Percentiles rank a stretch among this genome's conserved stretches.
Evolutionary conservation across 345 rosid genomes (phyloP).

Genomic region (Pseudoturritis turrita): DNA sequence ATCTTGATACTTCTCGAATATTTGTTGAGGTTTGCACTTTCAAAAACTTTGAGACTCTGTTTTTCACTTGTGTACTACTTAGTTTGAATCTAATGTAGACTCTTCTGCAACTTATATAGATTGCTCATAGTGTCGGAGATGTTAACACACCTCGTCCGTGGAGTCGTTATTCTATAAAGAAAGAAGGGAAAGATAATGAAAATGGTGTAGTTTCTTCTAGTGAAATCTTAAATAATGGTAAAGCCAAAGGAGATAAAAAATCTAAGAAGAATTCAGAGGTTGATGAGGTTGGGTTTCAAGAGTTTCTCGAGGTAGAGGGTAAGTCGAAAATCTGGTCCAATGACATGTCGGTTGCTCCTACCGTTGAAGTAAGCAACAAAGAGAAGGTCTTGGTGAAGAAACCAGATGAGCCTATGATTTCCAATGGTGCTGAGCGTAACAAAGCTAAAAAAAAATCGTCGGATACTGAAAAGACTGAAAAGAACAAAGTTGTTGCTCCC

Average conservation of each 20-base stretch:
- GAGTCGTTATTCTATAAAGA: constrained; percentile 69
- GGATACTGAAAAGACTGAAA: constrained; percentile 31
- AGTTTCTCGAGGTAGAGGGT: constrained; percentile 71
- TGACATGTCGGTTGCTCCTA: constrained; percentile 43
- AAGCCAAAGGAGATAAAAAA: constrained; percentile 33
- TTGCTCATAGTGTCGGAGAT: constrained; percentile 72
- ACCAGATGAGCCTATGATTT: constrained; percentile 27
- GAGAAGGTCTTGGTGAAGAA: constrained; percentile 19
- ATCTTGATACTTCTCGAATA: constrained; percentile 55
- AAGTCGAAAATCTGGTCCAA: constrained; percentile 81
- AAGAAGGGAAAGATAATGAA: constrained; percentile 33
- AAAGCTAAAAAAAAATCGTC: constrained; percentile 12
- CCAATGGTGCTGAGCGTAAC: constrained; percentile 23
- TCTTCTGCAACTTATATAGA: constrained; percentile 31
- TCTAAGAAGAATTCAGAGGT: constrained; percentile 25
- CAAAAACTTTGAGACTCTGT: neutral
- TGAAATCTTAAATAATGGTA: neutral
- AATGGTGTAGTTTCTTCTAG: constrained; percentile 17
- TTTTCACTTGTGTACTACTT: neutral
- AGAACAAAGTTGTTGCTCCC: constrained; percentile 26
- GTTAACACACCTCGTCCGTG: constrained; percentile 71
- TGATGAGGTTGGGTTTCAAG: constrained; percentile 50
- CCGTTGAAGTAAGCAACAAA: constrained; percentile 22
- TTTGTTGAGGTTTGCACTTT: constrained; percentile 62
- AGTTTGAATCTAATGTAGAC: neutral